Evolutionary conservation across 768 basidiomycete genomes (phyloP).

Genomic region (Rhodotorula toruloides): DNA sequence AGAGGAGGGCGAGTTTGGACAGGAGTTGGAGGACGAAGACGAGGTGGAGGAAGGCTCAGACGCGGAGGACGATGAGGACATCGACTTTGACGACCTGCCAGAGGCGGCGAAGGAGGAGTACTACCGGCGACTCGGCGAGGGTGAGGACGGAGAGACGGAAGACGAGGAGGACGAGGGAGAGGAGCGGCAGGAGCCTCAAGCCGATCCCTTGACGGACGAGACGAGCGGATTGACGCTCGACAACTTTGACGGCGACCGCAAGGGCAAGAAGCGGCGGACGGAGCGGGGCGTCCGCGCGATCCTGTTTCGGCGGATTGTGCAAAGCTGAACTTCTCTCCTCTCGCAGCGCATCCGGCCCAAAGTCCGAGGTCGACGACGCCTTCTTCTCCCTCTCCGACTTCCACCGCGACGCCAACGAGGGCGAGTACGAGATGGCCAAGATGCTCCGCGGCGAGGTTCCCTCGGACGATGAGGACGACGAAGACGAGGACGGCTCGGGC

Average conservation of each 20-base stretch:
- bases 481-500: constrained; percentile 51
- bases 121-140: constrained; percentile 26
- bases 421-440: constrained; percentile 56
- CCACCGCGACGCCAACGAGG: constrained; percentile 74
- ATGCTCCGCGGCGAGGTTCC: constrained; percentile 58
- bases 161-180: constrained; percentile 21
- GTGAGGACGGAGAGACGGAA: constrained; percentile 33
- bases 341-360: constrained; percentile 11
- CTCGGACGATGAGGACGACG: constrained; percentile 44
- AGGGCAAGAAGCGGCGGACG: neutral
- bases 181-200: neutral
- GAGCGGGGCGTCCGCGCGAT: constrained; percentile 5
- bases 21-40: constrained; percentile 13
- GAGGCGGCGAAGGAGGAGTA: constrained; percentile 15
- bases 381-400: constrained; percentile 87
- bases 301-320: neutral
- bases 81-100: constrained; percentile 4
- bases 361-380: constrained; percentile 62
- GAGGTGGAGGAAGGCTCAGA: constrained; percentile 39
- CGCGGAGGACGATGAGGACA: constrained; percentile 39
- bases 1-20: constrained; percentile 1
- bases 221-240: constrained; percentile 22
- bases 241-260: constrained; percentile 31
- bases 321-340: neutral
- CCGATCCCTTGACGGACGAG: constrained; percentile 4